phyloP scores from a whole-genome alignment of 2,329 filamentous ascomycete species.

The Fusarium newnesense region DNA sequence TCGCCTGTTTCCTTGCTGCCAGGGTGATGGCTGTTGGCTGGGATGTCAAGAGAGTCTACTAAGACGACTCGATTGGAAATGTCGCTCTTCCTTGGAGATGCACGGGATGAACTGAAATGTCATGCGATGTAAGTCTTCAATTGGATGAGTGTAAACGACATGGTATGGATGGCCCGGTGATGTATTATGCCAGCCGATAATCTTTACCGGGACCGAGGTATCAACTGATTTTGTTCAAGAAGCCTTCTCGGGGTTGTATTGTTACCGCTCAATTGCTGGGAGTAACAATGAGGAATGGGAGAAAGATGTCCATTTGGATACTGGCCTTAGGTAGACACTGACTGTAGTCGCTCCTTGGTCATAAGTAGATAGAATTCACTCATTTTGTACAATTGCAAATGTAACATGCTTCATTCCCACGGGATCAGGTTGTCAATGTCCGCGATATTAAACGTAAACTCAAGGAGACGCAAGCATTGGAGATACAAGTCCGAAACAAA shows the following conservation, averaged over 20 bases:
- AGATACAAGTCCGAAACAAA: slow-evolving; percentile 29
- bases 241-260: slow-evolving; percentile 11
- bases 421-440: slow-evolving; percentile 30
- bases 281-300: not conserved
- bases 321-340: not conserved
- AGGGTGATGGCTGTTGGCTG: slow-evolving; percentile 34
- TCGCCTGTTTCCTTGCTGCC: slow-evolving; percentile 33
- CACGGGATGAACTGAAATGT: slow-evolving; percentile 17
- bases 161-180: slow-evolving; percentile 20
- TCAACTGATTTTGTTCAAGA: slow-evolving; percentile 11
- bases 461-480: slow-evolving; percentile 16
- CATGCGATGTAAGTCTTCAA: not conserved
- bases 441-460: slow-evolving; percentile 25
- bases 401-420: slow-evolving; percentile 1
- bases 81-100: not conserved
- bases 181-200: slow-evolving; percentile 3
- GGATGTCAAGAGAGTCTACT: slow-evolving; percentile 31
- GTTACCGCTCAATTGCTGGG: not conserved
- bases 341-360: not conserved
- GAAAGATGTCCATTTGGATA: not conserved
- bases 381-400: not conserved
- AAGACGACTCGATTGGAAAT: not conserved
- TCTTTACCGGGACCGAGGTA: slow-evolving; percentile 9
- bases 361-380: not conserved
- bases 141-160: not conserved